Evolutionary conservation across 768 basidiomycete genomes (phyloP).

Genomic region (Mycena vitilis): DNA sequence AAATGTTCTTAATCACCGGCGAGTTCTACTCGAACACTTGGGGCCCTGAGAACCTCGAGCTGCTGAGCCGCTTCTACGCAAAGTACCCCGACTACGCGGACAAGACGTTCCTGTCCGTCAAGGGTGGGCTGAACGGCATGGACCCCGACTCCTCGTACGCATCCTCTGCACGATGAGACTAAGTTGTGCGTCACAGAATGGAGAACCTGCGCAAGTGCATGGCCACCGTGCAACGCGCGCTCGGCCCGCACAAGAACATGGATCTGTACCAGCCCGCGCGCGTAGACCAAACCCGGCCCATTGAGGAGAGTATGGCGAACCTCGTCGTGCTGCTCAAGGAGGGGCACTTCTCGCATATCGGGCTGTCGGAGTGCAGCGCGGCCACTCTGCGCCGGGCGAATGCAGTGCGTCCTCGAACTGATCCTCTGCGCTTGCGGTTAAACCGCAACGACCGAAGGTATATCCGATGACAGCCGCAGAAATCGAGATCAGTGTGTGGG

Average conservation of each 20-base stretch:
- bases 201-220: slow-evolving; percentile 49
- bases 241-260: slow-evolving; percentile 64
- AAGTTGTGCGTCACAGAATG: not conserved
- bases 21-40: slow-evolving; percentile 2
- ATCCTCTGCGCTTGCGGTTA: not conserved
- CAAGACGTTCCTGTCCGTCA: slow-evolving; percentile 49
- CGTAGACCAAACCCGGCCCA: slow-evolving; percentile 52
- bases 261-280: slow-evolving; percentile 71
- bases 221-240: slow-evolving; percentile 53
- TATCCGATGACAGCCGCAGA: slow-evolving; percentile 2
- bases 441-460: not conserved
- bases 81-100: slow-evolving; percentile 50
- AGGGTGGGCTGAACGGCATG: slow-evolving; percentile 32
- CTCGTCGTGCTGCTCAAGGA: slow-evolving; percentile 7
- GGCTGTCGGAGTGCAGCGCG: slow-evolving; percentile 9
- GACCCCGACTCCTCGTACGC: slow-evolving; percentile 29
- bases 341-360: slow-evolving; percentile 9
- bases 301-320: slow-evolving; percentile 54
- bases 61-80: slow-evolving; percentile 62
- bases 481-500: slow-evolving; percentile 51
- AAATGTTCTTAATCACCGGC: slow-evolving; percentile 59
- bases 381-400: slow-evolving; percentile 42
- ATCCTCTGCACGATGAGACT: too few relatives aligned
- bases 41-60: slow-evolving; percentile 46
- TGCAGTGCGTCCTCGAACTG: slow-evolving; percentile 28